Evolutionary conservation across 768 basidiomycete genomes (phyloP), one percentile per base, ranked within the genome.

Genomic region (Chalciporus pseudorubinellus): DNA sequence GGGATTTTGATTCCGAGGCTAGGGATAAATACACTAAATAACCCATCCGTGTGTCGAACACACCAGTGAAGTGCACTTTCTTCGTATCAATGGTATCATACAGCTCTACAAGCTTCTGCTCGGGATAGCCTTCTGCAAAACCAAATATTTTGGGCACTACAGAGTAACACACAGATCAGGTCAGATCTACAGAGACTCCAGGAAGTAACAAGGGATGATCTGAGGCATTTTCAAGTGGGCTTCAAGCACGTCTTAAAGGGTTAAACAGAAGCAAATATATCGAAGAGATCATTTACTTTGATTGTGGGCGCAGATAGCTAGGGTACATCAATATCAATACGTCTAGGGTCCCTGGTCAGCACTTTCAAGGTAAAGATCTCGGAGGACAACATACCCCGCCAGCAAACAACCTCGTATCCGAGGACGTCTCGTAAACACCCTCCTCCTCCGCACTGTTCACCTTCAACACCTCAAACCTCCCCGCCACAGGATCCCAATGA

Each of bases 391-490:
- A 58, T 72, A 72, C 81, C 77, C 62, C 61, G 69, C 72, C 74
- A 65, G 72, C 63, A 55, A 68, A 70, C 21, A 77, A 56, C 33
- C 77, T 70, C 22, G 63, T 60, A 55, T 79, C 77, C 13, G 77
- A 74, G 43, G 73, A 70, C 5, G 78, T 80, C 61, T 75, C 72
- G 50, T 80, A 79, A 46, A 65, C 65, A 26, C 69, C 54, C 46
- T 62, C 54, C 45, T 62, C 60, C 18, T 66, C 65, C n/a, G 66
- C 65, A 34, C 70, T 70, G 48, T 76, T 74, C 46, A 79, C 77
- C 63, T 80, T 80, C 39, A 79, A 64, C 39, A 78, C 70, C 3
- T 72, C 71, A 40, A 75, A 74, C 48, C 59, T 61, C 9, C 64
- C 65, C 34, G 60, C 64, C 16, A 59, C 65, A 7, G 61, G 66